These are phyloP conservation scores for Dictyostelium firmibasis DNA, from an alignment of 78 protist species.

Conservation along the genomic window DNA sequence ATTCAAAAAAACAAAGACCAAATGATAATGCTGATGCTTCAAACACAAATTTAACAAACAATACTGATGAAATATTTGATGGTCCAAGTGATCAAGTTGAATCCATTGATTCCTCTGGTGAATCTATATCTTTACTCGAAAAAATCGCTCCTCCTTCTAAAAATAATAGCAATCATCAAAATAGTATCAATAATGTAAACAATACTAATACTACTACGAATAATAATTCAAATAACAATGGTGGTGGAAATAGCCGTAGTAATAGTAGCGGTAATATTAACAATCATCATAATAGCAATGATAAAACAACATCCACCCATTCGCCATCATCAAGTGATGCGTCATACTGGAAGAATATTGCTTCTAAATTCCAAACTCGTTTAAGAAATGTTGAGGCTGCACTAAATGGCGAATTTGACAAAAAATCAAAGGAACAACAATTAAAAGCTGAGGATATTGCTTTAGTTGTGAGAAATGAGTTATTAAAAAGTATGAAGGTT, in stretches of 20 bases:
- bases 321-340: background rate
- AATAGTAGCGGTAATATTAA: background rate
- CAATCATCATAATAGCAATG: background rate
- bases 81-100: background rate
- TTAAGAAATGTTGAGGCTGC: background rate
- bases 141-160: background rate
- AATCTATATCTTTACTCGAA: background rate
- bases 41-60: background rate
- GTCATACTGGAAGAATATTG: background rate
- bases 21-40: background rate
- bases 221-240: background rate
- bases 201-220: background rate
- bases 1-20: background rate
- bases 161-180: background rate
- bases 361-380: background rate
- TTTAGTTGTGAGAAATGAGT: background rate
- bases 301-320: background rate
- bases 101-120: constrained; percentile 14
- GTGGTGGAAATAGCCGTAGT: background rate
- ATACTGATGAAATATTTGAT: background rate
- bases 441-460: background rate
- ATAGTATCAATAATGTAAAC: background rate
- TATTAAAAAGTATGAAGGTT: background rate
- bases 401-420: constrained; percentile 24
- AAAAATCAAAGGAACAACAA: background rate